These are phyloP conservation scores for Pseudocercospora macadamiae DNA, from an alignment of 2,329 filamentous ascomycete genomes.

Conservation along the genomic window DNA sequence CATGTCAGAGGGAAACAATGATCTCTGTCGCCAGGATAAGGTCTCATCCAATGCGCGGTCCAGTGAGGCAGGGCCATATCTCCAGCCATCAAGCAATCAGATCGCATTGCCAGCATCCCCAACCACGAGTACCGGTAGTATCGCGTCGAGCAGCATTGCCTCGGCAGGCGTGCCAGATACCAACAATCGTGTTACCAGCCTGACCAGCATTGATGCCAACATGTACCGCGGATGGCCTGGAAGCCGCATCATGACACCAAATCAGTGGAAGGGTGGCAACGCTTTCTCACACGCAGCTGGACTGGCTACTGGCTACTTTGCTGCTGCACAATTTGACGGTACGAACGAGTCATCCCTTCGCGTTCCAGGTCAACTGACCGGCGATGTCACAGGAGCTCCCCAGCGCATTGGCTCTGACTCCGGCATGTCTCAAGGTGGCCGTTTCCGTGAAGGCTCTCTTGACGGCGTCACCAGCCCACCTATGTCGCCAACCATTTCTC, in stretches of 20 bases:
- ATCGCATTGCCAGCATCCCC: slow-evolving; percentile 17
- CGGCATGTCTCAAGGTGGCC: slow-evolving; percentile 17
- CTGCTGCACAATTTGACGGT: slow-evolving; percentile 39
- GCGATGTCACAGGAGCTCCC: slow-evolving; percentile 16
- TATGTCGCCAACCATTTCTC: slow-evolving; percentile 27
- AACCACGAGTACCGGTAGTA: slow-evolving; percentile 23
- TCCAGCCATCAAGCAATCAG: slow-evolving; percentile 5
- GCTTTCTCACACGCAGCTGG: slow-evolving; percentile 38
- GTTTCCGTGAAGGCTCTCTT: slow-evolving; percentile 33
- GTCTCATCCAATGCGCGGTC: not conserved
- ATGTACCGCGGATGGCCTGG: slow-evolving; percentile 30
- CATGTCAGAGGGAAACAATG: slow-evolving; percentile 19
- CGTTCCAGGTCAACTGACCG: slow-evolving; percentile 19
- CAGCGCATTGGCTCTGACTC: slow-evolving; percentile 21
- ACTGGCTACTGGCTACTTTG: slow-evolving; percentile 38
- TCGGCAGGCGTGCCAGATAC: slow-evolving; percentile 22
- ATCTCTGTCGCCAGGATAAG: slow-evolving; percentile 7
- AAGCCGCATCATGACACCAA: slow-evolving; percentile 37
- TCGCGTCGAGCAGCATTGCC: slow-evolving; percentile 23
- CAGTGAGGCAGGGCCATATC: slow-evolving; percentile 7
- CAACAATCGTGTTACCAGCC: slow-evolving; percentile 30
- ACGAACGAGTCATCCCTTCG: slow-evolving; percentile 24
- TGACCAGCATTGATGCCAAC: slow-evolving; percentile 35
- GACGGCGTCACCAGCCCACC: slow-evolving; percentile 31
- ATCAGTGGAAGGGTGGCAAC: slow-evolving; percentile 38